Conservation (phyloP, 2,329 filamentous ascomycete species). For the Bipolaris victoriae region DNA sequence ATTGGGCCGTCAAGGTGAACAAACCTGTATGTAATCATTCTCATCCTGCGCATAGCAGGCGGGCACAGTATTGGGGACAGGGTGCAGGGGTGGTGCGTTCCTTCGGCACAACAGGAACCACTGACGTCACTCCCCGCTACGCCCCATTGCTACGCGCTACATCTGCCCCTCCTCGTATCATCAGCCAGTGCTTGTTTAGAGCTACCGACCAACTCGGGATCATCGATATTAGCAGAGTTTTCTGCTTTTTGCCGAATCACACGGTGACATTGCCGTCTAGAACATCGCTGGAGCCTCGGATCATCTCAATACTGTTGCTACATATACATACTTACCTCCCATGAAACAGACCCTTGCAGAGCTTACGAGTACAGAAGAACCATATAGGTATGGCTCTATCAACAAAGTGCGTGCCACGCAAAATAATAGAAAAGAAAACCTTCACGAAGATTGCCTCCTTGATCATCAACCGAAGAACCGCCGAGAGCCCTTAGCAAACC, state of each 20-base stretch:
- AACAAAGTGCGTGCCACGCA: not conserved
- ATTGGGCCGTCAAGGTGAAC: constrained; percentile 13
- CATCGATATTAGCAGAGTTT: not conserved
- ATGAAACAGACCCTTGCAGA: not conserved
- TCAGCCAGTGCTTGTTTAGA: constrained; percentile 1
- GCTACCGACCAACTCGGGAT: not conserved
- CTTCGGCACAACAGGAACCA: constrained; percentile 7
- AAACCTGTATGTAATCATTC: constrained; percentile 39
- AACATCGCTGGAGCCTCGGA: not conserved
- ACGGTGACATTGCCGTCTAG: not conserved
- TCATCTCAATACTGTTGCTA: not conserved
- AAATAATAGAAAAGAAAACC: not conserved
- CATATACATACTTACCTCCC: not conserved
- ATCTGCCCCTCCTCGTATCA: constrained; percentile 2
- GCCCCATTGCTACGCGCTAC: constrained; percentile 1
- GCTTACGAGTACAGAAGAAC: not conserved
- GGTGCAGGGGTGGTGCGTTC: constrained; percentile 10
- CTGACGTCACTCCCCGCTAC: constrained; percentile 20
- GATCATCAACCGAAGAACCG: not conserved
- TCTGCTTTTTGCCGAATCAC: not conserved
- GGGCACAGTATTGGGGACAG: not conserved
- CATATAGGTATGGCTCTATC: not conserved
- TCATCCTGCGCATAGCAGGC: constrained; percentile 16
- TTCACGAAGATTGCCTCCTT: not conserved
- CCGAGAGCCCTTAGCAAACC: not conserved